These are phyloP conservation scores for Eucalyptus curtisii DNA, from an alignment of 345 rosid genomes.

Conservation along the genomic window DNA sequence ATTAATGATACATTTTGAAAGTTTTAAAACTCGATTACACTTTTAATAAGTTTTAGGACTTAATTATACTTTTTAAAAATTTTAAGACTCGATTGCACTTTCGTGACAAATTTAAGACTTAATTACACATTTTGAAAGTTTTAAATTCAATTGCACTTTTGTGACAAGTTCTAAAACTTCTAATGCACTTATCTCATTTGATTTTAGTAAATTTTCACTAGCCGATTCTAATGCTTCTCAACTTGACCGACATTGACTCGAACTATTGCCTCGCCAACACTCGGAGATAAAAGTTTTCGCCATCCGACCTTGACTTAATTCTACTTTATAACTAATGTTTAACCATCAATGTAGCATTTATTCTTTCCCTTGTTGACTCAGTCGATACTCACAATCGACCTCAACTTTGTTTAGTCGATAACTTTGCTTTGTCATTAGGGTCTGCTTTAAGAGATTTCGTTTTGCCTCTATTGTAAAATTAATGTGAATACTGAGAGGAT, in stretches of 20 bases:
- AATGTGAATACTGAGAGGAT: rapidly evolving
- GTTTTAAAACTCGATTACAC: too few relatives aligned
- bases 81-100: rapidly evolving
- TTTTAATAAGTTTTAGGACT: rapidly evolving
- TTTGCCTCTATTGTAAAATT: neutral
- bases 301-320: neutral
- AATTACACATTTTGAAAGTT: too few relatives aligned
- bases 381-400: neutral
- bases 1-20: too few relatives aligned
- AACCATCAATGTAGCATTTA: too few relatives aligned
- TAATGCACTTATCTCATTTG: too few relatives aligned
- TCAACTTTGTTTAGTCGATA: neutral
- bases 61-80: too few relatives aligned
- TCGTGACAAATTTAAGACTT: rapidly evolving
- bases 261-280: neutral
- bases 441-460: neutral
- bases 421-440: neutral
- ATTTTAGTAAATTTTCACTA: neutral
- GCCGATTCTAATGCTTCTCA: neutral
- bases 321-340: too few relatives aligned
- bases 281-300: neutral
- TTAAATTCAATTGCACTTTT: too few relatives aligned
- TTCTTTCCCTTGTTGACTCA: too few relatives aligned
- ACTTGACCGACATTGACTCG: neutral
- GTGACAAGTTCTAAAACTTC: rapidly evolving